Base-by-base conservation (phyloP, 169 alveolate species). In the Cryptosporidium parvum region DNA sequence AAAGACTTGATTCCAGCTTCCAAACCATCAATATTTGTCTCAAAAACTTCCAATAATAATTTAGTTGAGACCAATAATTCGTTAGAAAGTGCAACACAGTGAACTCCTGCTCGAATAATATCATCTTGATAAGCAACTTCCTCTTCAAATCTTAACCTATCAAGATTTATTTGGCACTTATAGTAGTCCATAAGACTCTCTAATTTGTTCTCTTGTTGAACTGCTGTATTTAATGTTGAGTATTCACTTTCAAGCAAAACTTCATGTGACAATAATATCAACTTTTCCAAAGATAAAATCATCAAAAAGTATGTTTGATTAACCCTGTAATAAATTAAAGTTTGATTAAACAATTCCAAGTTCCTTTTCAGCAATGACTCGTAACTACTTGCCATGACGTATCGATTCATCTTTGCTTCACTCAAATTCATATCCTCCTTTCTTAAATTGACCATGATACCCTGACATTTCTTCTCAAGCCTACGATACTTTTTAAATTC, bases 321-420 rank as follows among this genome's bases (percentile, higher is more conserved):
- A 10, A 73, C 23, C 14, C 14, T 37, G 51, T n/a, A 44, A 0
- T 73, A 10, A n/a, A 35, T 0, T 9, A 73, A 42, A 56, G 52
- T 56, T 7, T 37, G 31, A 21, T 48, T 52, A 12, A 51, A 4
- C 48, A 73, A 42, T 26, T 29, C 48, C 44, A 37, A 18, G 56
- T 73, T 14, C 5, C 86, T 35, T 35, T 51, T 73, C 39, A 33
- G 31, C 59, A 53, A 58, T 29, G 86, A 56, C 16, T 31, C 52
- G 14, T 0, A 2, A 23, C 58, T 29, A 39, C 7, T 73, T n/a
- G 18, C 52, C 44, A 73, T 29, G 44, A 69, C 31, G 14, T 29
- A 73, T 37, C 52, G 35, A n/a, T 73, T 59, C 9, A 37, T 3
- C 58, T 53, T 42, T 0, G n/a, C n/a, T 31, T 53, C 48, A 29